phyloP scores from a whole-genome alignment of 257 asterid species.

The Solanum lycopersicoides region DNA sequence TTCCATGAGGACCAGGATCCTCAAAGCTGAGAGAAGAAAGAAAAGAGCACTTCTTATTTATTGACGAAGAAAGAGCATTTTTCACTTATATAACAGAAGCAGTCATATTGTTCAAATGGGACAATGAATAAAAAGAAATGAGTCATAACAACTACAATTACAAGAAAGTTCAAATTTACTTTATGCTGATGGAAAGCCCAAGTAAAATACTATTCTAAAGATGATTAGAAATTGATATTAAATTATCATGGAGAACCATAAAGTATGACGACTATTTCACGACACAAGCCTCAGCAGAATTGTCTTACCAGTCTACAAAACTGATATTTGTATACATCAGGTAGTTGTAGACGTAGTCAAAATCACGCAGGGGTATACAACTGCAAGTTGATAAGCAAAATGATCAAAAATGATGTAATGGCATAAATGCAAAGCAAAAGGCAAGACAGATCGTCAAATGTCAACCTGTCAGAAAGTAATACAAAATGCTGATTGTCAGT shows the following conservation, averaged over 20 bases:
- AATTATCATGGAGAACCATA: background rate
- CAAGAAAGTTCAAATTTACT: background rate
- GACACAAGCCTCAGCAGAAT: background rate
- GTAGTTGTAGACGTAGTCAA: slow-evolving; percentile 83
- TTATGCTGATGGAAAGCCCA: background rate
- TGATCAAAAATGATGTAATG: background rate
- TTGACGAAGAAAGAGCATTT: background rate
- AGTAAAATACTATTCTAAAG: background rate
- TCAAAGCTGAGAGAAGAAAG: slow-evolving; percentile 59
- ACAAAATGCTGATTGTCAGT: slow-evolving; percentile 83
- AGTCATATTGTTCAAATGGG: background rate
- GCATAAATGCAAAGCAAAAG: background rate
- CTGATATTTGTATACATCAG: slow-evolving; percentile 92
- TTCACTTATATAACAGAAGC: background rate
- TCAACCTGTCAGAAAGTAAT: slow-evolving; percentile 90
- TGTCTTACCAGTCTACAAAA: slow-evolving; percentile 81
- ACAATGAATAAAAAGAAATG: background rate
- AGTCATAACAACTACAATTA: background rate
- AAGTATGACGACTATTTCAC: background rate
- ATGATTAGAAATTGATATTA: background rate
- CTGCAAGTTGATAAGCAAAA: slow-evolving; percentile 45
- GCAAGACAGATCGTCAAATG: background rate
- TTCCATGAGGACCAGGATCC: slow-evolving; percentile 99
- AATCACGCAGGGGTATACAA: slow-evolving; percentile 82
- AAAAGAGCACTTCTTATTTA: background rate